phyloP scores from a whole-genome alignment of 2,329 filamentous ascomycete genomes.

The Zymoseptoria crescenta region DNA sequence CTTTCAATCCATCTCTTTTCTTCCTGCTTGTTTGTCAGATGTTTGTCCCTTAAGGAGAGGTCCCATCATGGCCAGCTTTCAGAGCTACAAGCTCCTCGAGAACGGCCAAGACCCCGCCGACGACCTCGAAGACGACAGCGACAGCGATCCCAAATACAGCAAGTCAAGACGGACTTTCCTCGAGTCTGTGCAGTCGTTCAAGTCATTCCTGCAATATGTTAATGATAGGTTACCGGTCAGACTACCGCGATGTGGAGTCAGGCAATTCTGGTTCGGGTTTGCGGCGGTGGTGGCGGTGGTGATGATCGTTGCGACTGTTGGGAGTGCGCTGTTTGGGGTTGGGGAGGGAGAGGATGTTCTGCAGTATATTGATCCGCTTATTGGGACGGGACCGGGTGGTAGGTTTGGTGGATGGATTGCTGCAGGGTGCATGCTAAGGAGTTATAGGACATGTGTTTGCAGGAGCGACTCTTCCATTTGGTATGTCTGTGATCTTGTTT shows the following conservation, averaged over 20 bases:
- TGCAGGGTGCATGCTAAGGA: background rate
- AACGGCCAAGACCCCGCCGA: conserved; percentile 9
- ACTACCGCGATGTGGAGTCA: conserved; percentile 6
- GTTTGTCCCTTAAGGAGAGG: background rate
- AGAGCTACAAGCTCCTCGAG: conserved; percentile 15
- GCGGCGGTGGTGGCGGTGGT: conserved; percentile 6
- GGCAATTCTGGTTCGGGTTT: conserved; percentile 8
- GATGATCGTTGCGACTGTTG: conserved; percentile 5
- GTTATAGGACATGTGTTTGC: conserved; percentile 35
- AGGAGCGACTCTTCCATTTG: conserved; percentile 37
- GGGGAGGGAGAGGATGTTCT: conserved; percentile 22
- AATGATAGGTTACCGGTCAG: conserved; percentile 2
- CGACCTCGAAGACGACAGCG: background rate
- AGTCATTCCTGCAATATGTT: conserved; percentile 2
- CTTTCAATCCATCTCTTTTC: background rate
- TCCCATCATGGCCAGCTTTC: conserved; percentile 12
- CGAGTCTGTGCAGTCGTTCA: conserved; percentile 8
- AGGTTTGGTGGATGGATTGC: background rate
- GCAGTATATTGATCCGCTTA: conserved; percentile 15
- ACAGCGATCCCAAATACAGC: background rate
- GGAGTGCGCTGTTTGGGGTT: conserved; percentile 22
- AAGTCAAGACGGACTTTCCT: conserved; percentile 4
- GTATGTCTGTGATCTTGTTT: conserved; percentile 1
- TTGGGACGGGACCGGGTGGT: conserved; percentile 16
- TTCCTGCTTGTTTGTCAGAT: background rate